A percentile compares a stretch with the other conserved stretches of the same genome.
Evolutionary conservation across 805 yeast species (phyloP).

Genomic region (Cyberlindnera nakhonratchasimensis): DNA sequence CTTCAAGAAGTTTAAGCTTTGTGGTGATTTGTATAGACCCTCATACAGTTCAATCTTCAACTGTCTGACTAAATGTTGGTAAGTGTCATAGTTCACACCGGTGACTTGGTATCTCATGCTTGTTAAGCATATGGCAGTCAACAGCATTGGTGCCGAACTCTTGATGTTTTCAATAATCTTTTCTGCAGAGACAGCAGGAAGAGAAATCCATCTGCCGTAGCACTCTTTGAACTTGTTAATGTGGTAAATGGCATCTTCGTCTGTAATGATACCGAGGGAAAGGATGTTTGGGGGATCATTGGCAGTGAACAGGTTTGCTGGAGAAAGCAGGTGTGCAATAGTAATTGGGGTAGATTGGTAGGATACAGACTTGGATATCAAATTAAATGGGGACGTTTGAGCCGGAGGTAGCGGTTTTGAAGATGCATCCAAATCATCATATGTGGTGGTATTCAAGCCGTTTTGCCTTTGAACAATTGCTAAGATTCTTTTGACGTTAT

Average conservation of each 20-base stretch:
- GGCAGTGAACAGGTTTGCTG: slow-evolving; percentile 9
- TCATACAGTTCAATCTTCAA: slow-evolving; percentile 29
- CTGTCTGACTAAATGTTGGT: slow-evolving; percentile 34
- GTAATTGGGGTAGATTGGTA: slow-evolving; percentile 18
- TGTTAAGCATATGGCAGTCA: slow-evolving; percentile 63
- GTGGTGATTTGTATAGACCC: slow-evolving; percentile 44
- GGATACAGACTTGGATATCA: slow-evolving; percentile 24
- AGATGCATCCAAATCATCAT: slow-evolving; percentile 10
- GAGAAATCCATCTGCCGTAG: slow-evolving; percentile 76
- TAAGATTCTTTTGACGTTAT: slow-evolving; percentile 17
- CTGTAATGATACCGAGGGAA: slow-evolving; percentile 44
- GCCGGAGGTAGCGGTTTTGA: slow-evolving; percentile 29
- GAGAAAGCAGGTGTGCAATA: slow-evolving; percentile 16
- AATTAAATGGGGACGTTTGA: slow-evolving; percentile 23
- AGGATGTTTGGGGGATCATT: slow-evolving; percentile 44
- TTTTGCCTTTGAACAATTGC: slow-evolving; percentile 16
- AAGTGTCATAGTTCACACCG: slow-evolving; percentile 28
- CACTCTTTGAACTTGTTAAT: slow-evolving; percentile 58
- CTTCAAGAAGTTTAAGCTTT: slow-evolving; percentile 59
- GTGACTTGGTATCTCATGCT: slow-evolving; percentile 47
- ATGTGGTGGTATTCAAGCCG: slow-evolving; percentile 2
- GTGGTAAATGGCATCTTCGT: slow-evolving; percentile 45
- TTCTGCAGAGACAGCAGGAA: slow-evolving; percentile 51
- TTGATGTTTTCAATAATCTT: slow-evolving; percentile 48
- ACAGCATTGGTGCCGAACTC: slow-evolving; percentile 52